Conservation (phyloP, 768 basidiomycete species). For the Psilocybe sp. region DNA sequence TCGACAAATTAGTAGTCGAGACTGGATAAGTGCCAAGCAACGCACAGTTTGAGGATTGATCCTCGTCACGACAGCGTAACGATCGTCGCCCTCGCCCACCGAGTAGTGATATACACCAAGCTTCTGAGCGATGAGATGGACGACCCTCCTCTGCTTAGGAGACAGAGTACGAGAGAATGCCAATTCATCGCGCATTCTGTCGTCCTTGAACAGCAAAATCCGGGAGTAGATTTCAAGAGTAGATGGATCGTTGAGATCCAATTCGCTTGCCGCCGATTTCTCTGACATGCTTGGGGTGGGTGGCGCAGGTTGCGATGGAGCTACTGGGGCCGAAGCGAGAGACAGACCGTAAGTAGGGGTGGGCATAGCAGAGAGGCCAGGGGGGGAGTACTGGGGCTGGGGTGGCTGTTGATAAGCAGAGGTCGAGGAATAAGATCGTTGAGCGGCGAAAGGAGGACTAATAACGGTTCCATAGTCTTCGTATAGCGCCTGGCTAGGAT, state of each 20-base stretch:
- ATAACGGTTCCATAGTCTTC: constrained; percentile 75
- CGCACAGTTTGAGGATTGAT: constrained; percentile 80
- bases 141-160: constrained; percentile 85
- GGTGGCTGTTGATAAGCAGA: constrained; percentile 56
- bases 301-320: constrained; percentile 50
- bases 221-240: constrained; percentile 97
- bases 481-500: constrained; percentile 44
- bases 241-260: constrained; percentile 94
- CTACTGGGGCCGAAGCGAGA: constrained; percentile 49
- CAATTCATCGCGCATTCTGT: constrained; percentile 94
- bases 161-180: constrained; percentile 89
- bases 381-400: constrained; percentile 65
- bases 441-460: constrained; percentile 60
- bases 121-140: constrained; percentile 96
- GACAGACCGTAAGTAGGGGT: constrained; percentile 41
- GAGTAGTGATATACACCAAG: constrained; percentile 94
- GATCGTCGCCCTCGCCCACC: constrained; percentile 87
- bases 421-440: constrained; percentile 69
- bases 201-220: constrained; percentile 95
- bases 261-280: constrained; percentile 63
- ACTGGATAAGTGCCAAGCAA: constrained; percentile 16
- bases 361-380: constrained; percentile 46
- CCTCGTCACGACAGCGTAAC: constrained; percentile 92
- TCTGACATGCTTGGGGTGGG: constrained; percentile 64
- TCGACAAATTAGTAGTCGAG: constrained; percentile 8